Base-by-base conservation (phyloP, 2,329 filamentous ascomycete genomes). In the Epichloe amarillans region DNA sequence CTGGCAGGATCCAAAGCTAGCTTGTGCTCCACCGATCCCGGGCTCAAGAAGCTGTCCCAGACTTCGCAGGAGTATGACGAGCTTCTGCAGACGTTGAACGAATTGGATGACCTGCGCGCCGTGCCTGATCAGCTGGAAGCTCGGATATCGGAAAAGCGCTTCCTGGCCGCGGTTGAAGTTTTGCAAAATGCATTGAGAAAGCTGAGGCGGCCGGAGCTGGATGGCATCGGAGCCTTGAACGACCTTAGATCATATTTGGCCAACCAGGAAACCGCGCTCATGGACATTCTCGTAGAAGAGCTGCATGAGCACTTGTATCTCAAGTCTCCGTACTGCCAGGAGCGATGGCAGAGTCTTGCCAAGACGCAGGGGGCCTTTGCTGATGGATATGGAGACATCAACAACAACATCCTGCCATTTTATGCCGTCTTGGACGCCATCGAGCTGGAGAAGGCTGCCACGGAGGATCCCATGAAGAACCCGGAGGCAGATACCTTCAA, bases 201-300 rank as follows among this genome's bases (percentile, higher is more conserved):
- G 63, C 80, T 97, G 59, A 78, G 88, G 50, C 89, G 84, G 56
- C 88, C 89, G 0, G 91, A 95, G 58, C 78, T 98, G 63, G 90
- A 96, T 61, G 83, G 85, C 37, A 95, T 98, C 57, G 90, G 89
- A 1, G 91, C 89, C 7, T 72, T 98, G 59, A 83, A 80, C 52
- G 93, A 98, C 59, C 69, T 98, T 57, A 80, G 88, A 51, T 82
- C 82, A 60, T 97, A 97, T 62, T 80, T 98, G 52, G 83, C 83
- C 53, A 97, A 95, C 62, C 94, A 98, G 64, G 93, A 98, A 69
- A 86, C 84, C 30, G 80, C 88, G 0, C 71, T 98, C 55, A 91
- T 91, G 62, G 93, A 98, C 62, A 97, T 97, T 49, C 66, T 98
- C 51, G 83, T 97, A n/a, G 93, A 98, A 64, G 93, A 98, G 66